Percentiles rank a stretch among this genome's conserved stretches.
These are phyloP conservation scores for Iris pallida DNA, from an alignment of 116 monocot species.

Conservation along the genomic window DNA sequence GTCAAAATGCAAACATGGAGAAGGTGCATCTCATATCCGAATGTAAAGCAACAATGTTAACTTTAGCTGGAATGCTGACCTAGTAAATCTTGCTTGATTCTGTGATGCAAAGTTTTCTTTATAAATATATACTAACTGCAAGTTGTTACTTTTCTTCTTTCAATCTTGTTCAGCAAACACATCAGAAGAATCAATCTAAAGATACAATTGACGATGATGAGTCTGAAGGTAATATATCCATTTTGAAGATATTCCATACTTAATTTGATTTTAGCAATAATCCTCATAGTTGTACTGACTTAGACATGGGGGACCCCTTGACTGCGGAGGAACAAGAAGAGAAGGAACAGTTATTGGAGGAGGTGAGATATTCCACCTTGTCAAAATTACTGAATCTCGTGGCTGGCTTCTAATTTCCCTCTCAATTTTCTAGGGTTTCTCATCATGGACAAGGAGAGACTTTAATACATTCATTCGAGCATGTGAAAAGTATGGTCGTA, in stretches of 20 bases:
- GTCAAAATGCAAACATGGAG: too few species aligned
- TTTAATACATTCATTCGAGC: constrained; percentile 91
- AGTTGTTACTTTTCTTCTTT: background rate
- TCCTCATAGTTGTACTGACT: constrained; percentile 8
- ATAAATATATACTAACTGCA: background rate
- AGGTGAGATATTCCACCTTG: constrained; percentile 34
- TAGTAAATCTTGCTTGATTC: too few species aligned
- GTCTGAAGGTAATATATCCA: constrained; percentile 43
- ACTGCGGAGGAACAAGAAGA: constrained; percentile 89
- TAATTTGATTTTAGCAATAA: too few species aligned
- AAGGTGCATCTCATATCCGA: too few species aligned
- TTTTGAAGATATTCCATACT: background rate
- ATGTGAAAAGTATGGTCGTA: constrained; percentile 91
- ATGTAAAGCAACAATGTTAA: too few species aligned
- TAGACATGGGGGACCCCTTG: constrained; percentile 65
- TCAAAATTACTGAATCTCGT: background rate
- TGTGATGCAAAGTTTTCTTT: background rate
- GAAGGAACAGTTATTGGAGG: constrained; percentile 78
- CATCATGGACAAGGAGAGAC: constrained; percentile 87
- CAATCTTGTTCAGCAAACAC: constrained; percentile 44
- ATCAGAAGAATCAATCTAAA: constrained; percentile 71
- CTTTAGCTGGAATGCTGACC: too few species aligned
- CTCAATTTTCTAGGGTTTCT: constrained; percentile 63
- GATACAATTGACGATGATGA: constrained; percentile 87
- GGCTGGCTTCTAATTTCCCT: background rate